Percentiles rank a stretch among this genome's conserved stretches.
Conservation (phyloP, 2,329 filamentous ascomycete genomes). For the Ceratocystis alfenasii region DNA sequence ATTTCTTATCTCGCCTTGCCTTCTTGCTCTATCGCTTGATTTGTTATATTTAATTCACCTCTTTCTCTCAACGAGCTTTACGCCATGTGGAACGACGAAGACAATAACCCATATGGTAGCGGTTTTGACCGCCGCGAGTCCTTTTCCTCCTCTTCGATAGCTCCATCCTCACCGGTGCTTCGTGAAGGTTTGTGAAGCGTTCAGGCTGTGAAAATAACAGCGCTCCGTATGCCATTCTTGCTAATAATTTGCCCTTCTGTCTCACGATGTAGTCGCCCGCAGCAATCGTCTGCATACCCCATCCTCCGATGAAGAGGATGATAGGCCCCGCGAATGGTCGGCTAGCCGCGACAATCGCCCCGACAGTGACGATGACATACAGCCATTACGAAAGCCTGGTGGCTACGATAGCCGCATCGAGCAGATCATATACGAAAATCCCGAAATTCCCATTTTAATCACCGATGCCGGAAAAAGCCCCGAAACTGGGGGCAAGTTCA, state of each 20-base stretch:
- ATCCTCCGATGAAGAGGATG: constrained; percentile 17
- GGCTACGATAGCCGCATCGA: constrained; percentile 93
- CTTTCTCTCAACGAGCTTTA: constrained; percentile 18
- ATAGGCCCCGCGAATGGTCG: constrained; percentile 5
- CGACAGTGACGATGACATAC: constrained; percentile 35
- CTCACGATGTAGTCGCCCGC: constrained; percentile 10
- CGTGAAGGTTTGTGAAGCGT: constrained; percentile 43
- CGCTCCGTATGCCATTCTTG: not conserved
- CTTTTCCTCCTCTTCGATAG: constrained; percentile 51
- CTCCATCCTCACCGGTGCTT: constrained; percentile 50
- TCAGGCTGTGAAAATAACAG: not conserved
- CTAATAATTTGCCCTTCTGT: not conserved
- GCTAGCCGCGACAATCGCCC: constrained; percentile 28
- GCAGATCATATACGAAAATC: constrained; percentile 93
- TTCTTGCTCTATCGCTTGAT: not conserved
- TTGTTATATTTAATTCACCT: not conserved
- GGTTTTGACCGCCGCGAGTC: constrained; percentile 84
- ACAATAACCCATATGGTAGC: constrained; percentile 90
- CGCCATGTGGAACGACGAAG: constrained; percentile 95
- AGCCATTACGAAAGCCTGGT: constrained; percentile 59
- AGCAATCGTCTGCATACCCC: constrained; percentile 16
- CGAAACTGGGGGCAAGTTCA: constrained; percentile 84
- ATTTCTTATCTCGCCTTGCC: not conserved
- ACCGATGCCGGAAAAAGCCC: constrained; percentile 90
- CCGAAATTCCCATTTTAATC: constrained; percentile 78